A percentile compares a stretch with the other conserved stretches of the same genome.
These are phyloP conservation scores for Chaetomium sp. DNA, from an alignment of 2,329 filamentous ascomycete species.

Conservation along the genomic window DNA sequence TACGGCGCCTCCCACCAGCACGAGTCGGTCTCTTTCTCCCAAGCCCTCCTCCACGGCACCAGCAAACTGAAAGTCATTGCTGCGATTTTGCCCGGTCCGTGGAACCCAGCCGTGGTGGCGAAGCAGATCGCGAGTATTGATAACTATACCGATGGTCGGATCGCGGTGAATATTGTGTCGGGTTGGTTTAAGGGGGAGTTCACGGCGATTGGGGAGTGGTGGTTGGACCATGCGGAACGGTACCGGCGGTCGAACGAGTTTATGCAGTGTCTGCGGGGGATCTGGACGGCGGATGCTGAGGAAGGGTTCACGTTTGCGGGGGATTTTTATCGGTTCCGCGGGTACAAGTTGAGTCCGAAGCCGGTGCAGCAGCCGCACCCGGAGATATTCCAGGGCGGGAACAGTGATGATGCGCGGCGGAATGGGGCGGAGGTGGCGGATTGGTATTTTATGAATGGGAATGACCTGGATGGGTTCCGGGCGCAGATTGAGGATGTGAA, in stretches of 20 bases:
- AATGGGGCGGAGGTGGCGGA: not conserved
- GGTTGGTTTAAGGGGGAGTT: not conserved
- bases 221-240: slow-evolving; percentile 1
- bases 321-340: not conserved
- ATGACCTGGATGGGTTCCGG: not conserved
- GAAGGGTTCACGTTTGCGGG: not conserved
- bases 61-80: not conserved
- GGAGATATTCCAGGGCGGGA: slow-evolving; percentile 1
- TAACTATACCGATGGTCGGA: not conserved
- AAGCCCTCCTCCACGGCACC: not conserved
- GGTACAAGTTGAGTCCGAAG: not conserved
- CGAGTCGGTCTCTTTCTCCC: slow-evolving; percentile 1
- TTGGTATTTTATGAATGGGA: slow-evolving; percentile 3
- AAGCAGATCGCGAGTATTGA: slow-evolving; percentile 2
- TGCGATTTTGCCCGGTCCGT: not conserved
- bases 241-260: not conserved
- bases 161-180: not conserved
- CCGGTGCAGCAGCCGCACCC: not conserved
- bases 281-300: not conserved
- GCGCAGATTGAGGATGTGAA: slow-evolving; percentile 1
- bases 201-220: not conserved
- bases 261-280: not conserved
- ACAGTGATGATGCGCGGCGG: not conserved
- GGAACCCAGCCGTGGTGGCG: not conserved
- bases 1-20: not conserved